Base-by-base conservation (phyloP, 129 eudicot species). In the Helianthus tuberosus region DNA sequence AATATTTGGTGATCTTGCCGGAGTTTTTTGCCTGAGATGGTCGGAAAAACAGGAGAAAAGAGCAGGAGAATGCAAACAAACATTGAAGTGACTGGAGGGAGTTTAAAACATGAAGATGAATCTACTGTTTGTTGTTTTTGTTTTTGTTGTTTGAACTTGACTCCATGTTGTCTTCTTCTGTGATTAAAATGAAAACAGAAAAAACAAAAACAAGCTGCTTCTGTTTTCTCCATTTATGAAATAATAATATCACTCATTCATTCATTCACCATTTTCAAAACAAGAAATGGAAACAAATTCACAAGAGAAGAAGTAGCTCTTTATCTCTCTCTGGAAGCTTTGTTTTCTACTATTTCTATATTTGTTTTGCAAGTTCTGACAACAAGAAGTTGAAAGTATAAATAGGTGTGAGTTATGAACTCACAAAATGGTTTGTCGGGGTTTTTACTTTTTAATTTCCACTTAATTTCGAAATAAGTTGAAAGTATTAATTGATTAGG, bases 21-120 rank as follows among this genome's bases (percentile, higher is more conserved):
- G 74, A 70, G 11, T 74, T 68, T 12, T n/a, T 58, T 4, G 70
- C 41, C 68, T 0, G 87, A 74, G n/a, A 59, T 70, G 17, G 73
- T 86, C 16, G 87, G 88, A 69, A 68, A 85, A 80, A 75, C 79
- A 70, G 80, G 71, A 68, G 82, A 84, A 76, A 81, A 39, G 48
- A 86, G 15, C n/a, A 80, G 66, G 32, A 90, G 80, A 75, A 84
- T 76, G 81, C 79, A 66, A 84, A 90, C 87, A 79, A 88, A 78
- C 69, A 69, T 57, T 16, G 83, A 84, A 85, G 84, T 80, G 86
- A 86, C 68, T 75, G 84, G 84, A 27, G 87, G 81, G 84, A 77
- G 75, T 69, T 77, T 77, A 74, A 75, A 80, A 54, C 69, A 64
- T 59, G 64, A 62, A 85, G 82, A 67, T 64, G 91, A 58, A 53